Percentiles rank a stretch among this genome's conserved stretches.
Conservation (phyloP, 192 early-diverging fungal species). For the Backusella tarrabulga region DNA sequence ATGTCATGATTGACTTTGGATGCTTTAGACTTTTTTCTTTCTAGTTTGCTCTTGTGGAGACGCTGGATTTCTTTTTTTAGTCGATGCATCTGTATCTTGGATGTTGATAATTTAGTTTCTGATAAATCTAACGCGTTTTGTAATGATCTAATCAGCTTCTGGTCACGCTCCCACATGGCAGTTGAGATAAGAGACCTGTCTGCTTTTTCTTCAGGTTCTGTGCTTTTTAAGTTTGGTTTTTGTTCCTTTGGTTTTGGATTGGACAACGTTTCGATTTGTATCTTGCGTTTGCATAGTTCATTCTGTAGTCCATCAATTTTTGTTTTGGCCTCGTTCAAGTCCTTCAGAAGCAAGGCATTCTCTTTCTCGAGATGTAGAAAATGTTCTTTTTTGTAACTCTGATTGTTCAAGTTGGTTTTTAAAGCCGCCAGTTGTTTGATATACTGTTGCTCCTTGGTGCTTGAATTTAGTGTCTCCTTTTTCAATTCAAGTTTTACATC, state of each 20-base stretch:
- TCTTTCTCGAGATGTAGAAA: background rate
- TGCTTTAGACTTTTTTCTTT: background rate
- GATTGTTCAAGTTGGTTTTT: background rate
- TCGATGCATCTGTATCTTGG: background rate
- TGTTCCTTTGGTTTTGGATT: background rate
- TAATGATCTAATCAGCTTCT: background rate
- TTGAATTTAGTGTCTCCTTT: background rate
- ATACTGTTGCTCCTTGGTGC: background rate
- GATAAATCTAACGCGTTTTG: conserved; percentile 1
- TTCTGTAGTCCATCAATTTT: background rate
- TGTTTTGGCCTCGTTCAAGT: background rate
- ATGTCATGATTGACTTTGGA: background rate
- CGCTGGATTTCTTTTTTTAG: background rate
- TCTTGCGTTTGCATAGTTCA: background rate
- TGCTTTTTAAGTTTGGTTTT: background rate
- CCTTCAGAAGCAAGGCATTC: background rate
- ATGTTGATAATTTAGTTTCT: background rate
- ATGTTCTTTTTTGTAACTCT: background rate
- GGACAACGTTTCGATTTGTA: background rate
- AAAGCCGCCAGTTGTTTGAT: background rate
- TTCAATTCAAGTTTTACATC: background rate
- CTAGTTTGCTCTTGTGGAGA: background rate
- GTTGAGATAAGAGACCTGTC: background rate
- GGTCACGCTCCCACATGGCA: conserved; percentile 9
- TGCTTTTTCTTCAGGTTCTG: background rate